A percentile compares a stretch with the other conserved stretches of the same genome.
Evolutionary conservation across 768 basidiomycete genomes (phyloP).

Genomic region (Termitomyces sp.): DNA sequence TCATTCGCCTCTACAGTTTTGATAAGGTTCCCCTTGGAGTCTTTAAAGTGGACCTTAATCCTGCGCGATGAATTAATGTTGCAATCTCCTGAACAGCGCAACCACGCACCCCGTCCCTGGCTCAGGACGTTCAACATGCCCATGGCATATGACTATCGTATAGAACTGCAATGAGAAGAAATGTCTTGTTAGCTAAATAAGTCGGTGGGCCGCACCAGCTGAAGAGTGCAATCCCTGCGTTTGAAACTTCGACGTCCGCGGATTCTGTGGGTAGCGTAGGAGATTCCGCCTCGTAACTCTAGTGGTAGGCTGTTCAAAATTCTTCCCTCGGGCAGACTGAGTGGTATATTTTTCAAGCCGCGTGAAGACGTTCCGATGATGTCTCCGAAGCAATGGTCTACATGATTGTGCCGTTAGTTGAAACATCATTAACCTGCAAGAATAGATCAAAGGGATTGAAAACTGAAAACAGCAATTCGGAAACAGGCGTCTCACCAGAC

Average conservation of each 20-base stretch:
- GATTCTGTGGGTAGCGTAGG: not conserved
- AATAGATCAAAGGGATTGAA: not conserved
- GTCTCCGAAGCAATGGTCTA: not conserved
- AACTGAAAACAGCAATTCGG: too few relatives aligned
- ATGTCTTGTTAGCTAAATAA: not conserved
- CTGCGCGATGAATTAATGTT: slow-evolving; percentile 33
- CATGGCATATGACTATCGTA: slow-evolving; percentile 34
- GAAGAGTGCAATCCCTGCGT: slow-evolving; percentile 11
- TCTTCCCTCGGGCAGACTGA: not conserved
- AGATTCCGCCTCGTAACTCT: not conserved
- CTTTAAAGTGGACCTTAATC: slow-evolving; percentile 87
- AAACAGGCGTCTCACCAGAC: not conserved
- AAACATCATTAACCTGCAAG: not conserved
- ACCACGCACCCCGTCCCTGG: slow-evolving; percentile 62
- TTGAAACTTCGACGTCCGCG: not conserved
- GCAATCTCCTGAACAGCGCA: not conserved
- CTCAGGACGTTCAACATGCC: slow-evolving; percentile 51
- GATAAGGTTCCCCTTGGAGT: slow-evolving; percentile 77
- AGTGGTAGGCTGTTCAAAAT: not conserved
- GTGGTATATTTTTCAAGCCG: not conserved
- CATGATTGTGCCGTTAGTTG: not conserved
- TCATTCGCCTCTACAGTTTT: slow-evolving; percentile 91
- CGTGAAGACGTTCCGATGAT: not conserved
- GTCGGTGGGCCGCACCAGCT: slow-evolving; percentile 6
- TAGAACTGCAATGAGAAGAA: not conserved